phyloP scores from a whole-genome alignment of 2,329 filamentous ascomycete genomes.

The Beauveria varroae region DNA sequence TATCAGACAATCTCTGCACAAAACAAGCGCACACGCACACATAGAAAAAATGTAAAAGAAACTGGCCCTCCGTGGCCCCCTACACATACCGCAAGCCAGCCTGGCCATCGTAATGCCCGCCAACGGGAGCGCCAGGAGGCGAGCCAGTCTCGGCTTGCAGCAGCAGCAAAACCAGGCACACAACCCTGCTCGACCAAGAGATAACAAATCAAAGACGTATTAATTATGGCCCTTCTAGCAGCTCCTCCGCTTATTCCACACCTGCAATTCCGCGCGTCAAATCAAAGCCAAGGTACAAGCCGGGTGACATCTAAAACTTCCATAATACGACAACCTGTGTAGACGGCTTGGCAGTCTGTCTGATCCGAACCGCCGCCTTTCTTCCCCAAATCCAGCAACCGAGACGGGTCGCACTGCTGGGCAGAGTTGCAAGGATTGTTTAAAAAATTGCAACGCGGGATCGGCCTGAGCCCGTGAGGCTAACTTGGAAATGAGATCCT shows the following conservation, averaged over 20 bases:
- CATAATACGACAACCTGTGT: constrained; percentile 33
- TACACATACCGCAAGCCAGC: neutral
- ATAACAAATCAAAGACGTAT: constrained; percentile 12
- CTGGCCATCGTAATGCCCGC: neutral
- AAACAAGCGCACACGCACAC: neutral
- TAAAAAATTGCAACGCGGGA: constrained; percentile 4
- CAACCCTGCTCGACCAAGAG: neutral
- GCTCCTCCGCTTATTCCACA: constrained; percentile 9
- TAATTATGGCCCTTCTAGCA: constrained; percentile 12
- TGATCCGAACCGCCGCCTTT: constrained; percentile 3
- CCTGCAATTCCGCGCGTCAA: constrained; percentile 7
- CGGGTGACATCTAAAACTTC: constrained; percentile 32
- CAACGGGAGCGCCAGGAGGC: neutral
- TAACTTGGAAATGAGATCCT: constrained; percentile 10
- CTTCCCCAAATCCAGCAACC: constrained; percentile 17
- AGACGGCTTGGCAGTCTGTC: constrained; percentile 14
- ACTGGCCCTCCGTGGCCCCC: neutral
- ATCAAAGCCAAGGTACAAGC: constrained; percentile 21
- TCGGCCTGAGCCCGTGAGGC: constrained; percentile 22
- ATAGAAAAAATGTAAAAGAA: constrained; percentile 5
- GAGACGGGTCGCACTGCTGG: neutral
- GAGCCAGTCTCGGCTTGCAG: neutral
- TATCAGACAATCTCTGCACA: constrained; percentile 5
- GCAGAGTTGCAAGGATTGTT: constrained; percentile 2
- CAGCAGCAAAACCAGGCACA: neutral